phyloP scores from a whole-genome alignment of 2,329 filamentous ascomycete species.

The Malbranchea cinnamomea region DNA sequence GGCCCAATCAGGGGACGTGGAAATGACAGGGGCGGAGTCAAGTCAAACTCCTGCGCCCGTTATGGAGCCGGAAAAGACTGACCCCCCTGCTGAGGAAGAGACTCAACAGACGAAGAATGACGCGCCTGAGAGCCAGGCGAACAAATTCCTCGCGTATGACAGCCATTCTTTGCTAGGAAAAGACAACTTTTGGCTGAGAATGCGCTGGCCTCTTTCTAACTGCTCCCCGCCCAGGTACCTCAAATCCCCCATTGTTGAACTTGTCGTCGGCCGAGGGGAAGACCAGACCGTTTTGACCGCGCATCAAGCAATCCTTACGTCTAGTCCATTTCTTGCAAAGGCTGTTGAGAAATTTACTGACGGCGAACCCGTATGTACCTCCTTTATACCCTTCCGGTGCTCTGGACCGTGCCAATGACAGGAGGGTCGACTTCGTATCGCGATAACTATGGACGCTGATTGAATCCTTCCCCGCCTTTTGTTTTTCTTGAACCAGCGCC shows the following conservation, averaged over 20 bases:
- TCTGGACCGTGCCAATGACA: no score
- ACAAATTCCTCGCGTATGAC: slow-evolving; percentile 7
- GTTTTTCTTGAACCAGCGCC: slow-evolving; percentile 32
- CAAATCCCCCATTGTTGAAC: slow-evolving; percentile 52
- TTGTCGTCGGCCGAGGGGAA: slow-evolving; percentile 49
- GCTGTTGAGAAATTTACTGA: slow-evolving; percentile 47
- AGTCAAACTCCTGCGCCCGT: slow-evolving; percentile 4
- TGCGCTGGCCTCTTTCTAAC: slow-evolving; percentile 1
- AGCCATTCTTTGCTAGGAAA: slow-evolving; percentile 1
- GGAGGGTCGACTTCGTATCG: not conserved
- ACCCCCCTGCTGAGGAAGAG: slow-evolving; percentile 1
- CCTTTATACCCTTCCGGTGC: not conserved
- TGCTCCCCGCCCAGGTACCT: slow-evolving; percentile 35
- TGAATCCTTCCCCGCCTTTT: not conserved
- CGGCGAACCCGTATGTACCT: slow-evolving; percentile 42
- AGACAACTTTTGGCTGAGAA: not conserved
- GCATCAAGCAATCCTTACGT: slow-evolving; percentile 60
- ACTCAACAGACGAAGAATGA: not conserved
- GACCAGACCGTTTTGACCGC: slow-evolving; percentile 52
- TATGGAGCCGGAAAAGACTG: slow-evolving; percentile 2
- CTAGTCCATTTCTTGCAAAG: slow-evolving; percentile 60
- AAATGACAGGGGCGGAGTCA: slow-evolving; percentile 15
- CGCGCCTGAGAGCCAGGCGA: slow-evolving; percentile 2
- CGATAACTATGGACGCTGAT: not conserved
- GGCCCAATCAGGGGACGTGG: slow-evolving; percentile 12